Percentiles rank a stretch among this genome's conserved stretches.
phyloP scores from a whole-genome alignment of 495 filamentous ascomycete genomes.

The Penicillium goetzii region DNA sequence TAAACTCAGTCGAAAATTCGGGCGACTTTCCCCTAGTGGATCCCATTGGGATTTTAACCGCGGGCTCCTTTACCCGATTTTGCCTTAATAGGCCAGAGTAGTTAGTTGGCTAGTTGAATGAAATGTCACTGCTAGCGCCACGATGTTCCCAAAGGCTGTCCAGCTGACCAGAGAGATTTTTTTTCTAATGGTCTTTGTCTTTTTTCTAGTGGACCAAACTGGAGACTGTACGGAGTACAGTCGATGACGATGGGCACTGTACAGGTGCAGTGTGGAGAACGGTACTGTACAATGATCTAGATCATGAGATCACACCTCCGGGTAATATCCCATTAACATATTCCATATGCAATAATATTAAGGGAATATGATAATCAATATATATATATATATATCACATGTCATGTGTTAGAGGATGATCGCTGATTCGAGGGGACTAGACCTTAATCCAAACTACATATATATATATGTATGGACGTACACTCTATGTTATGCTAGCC shows the following conservation, averaged over 20 bases:
- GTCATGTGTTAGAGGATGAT: not conserved
- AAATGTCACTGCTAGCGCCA: constrained; percentile 10
- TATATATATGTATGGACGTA: not conserved
- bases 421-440: not conserved
- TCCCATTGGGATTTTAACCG: constrained; percentile 33
- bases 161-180: constrained; percentile 6
- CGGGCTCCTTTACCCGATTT: constrained; percentile 29
- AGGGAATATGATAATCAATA: not conserved
- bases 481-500: not conserved
- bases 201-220: not conserved
- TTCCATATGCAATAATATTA: too few relatives aligned
- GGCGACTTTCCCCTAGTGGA: constrained; percentile 20
- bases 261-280: not conserved
- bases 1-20: not conserved
- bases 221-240: too few relatives aligned
- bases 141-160: not conserved
- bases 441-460: not conserved
- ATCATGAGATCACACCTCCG: not conserved
- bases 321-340: not conserved
- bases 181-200: not conserved
- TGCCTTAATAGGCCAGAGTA: constrained; percentile 8
- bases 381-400: not conserved
- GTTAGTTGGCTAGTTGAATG: too few relatives aligned
- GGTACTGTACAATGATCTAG: not conserved
- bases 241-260: not conserved